phyloP scores from a whole-genome alignment of 192 early-diverging fungal genomes.

The Coemansia sp. region DNA sequence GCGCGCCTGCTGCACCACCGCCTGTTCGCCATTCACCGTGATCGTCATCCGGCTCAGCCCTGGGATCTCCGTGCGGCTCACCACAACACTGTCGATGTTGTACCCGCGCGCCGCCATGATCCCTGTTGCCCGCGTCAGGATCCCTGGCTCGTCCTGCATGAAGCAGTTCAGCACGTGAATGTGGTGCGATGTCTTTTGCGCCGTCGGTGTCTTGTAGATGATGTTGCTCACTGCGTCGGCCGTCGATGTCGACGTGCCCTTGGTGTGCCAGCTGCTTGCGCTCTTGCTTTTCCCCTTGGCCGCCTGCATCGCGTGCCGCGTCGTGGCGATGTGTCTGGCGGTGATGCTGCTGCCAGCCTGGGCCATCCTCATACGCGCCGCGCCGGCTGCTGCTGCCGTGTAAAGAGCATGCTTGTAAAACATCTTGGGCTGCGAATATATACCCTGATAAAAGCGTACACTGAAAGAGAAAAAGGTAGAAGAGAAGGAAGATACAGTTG shows the following conservation, averaged over 20 bases:
- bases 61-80: constrained; percentile 91
- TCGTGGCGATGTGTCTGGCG: not conserved
- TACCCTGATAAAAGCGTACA: no score
- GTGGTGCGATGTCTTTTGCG: constrained; percentile 48
- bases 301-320: not conserved
- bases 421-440: constrained; percentile 3
- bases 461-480: no score
- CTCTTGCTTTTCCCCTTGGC: constrained; percentile 5
- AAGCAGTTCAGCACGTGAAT: constrained; percentile 90
- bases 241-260: constrained; percentile 25
- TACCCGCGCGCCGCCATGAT: constrained; percentile 92
- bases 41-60: constrained; percentile 95
- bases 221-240: constrained; percentile 50
- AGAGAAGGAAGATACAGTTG: not conserved
- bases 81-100: constrained; percentile 97
- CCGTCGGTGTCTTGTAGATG: constrained; percentile 54
- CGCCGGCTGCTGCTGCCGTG: constrained; percentile 1
- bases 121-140: constrained; percentile 74
- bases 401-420: constrained; percentile 15
- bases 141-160: constrained; percentile 86
- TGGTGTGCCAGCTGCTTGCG: not conserved
- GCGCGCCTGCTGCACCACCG: constrained; percentile 85
- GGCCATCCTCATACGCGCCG: not conserved
- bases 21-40: constrained; percentile 81
- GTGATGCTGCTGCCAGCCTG: not conserved